phyloP scores from a whole-genome alignment of 495 filamentous ascomycete species.

The Neurospora tetraspora region DNA sequence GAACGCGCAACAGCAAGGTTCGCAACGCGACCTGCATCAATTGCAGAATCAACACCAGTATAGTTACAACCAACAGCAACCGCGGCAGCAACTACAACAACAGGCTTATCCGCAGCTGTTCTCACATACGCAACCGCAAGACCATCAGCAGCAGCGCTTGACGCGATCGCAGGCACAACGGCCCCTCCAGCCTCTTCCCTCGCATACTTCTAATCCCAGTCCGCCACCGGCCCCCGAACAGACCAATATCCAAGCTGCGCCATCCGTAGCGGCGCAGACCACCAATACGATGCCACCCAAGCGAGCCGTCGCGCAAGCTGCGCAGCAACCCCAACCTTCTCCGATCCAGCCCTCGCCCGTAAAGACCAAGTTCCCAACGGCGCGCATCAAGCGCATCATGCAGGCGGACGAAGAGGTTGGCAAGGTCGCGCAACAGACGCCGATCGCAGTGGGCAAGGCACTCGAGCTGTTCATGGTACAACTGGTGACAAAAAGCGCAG shows the following conservation, averaged over 20 bases:
- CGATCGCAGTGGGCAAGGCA: slow-evolving; percentile 89
- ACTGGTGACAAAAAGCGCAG: slow-evolving; percentile 76
- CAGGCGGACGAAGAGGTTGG: slow-evolving; percentile 98
- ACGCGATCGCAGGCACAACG: background rate
- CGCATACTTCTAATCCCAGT: background rate
- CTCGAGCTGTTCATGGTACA: slow-evolving; percentile 96
- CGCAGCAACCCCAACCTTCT: slow-evolving; percentile 6
- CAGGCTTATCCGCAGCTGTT: slow-evolving; percentile 7
- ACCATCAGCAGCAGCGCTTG: slow-evolving; percentile 3
- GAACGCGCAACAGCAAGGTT: background rate
- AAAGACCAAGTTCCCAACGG: slow-evolving; percentile 93
- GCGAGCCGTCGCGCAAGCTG: slow-evolving; percentile 22
- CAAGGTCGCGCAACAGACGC: slow-evolving; percentile 95
- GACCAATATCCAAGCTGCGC: background rate
- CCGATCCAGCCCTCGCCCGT: slow-evolving; percentile 54
- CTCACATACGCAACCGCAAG: background rate
- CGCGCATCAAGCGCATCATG: slow-evolving; percentile 98
- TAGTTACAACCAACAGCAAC: background rate
- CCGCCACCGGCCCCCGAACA: background rate
- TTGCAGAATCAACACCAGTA: background rate
- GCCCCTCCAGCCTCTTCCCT: background rate
- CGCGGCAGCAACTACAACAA: slow-evolving; percentile 7
- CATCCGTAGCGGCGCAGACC: background rate
- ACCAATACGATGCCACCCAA: slow-evolving; percentile 31
- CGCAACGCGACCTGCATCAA: background rate